Base-by-base conservation (phyloP, 257 asterid genomes). In the Leonotis leonurus region DNA sequence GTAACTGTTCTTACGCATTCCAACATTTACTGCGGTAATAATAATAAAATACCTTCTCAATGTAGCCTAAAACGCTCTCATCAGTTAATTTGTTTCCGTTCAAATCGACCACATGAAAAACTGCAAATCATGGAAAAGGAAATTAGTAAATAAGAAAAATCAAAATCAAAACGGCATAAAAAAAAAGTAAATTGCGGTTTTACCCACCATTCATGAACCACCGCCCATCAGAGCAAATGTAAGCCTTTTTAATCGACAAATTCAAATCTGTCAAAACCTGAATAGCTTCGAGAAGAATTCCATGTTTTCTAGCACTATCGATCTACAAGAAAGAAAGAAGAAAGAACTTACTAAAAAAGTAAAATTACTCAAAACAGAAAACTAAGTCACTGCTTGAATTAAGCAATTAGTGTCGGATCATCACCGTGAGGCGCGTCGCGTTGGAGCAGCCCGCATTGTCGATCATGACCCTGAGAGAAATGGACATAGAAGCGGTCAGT, bases 131-230 rank as follows among this genome's bases (percentile, higher is more conserved):
- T n/a, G n/a, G n/a, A n/a, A n/a, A n/a, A n/a, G n/a, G n/a, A n/a
- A n/a, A n/a, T 36, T 56, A 29, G 45, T 8, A 69, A 73, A 87
- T 76, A 40, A 40, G 40, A 37, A 65, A 73, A 56, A 51, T 30
- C 40, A 10, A 32, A 32, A 32, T 32, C 37, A n/a, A n/a, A n/a
- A n/a, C n/a, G n/a, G n/a, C n/a, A n/a, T n/a, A 22, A 14, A 51
- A 45, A 24, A 20, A 27, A 41, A n/a, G n/a, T n/a, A 64, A 30
- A 25, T 25, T 32, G 41, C n/a, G 1, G 14, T 16, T 25, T 48
- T 56, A 74, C 89, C 80, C 64, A 89, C 99, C 97, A 66, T 93
- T 94, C 99, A 93, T 93, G 82, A 83, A 93, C 99, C 99, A 93
- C 74, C 87, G 90, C 0, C 97, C 97, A 52, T 93, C 99, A 14